Evolutionary conservation across 148 eudicot genomes (phyloP).

Genomic region (Rhododendron henanense): DNA sequence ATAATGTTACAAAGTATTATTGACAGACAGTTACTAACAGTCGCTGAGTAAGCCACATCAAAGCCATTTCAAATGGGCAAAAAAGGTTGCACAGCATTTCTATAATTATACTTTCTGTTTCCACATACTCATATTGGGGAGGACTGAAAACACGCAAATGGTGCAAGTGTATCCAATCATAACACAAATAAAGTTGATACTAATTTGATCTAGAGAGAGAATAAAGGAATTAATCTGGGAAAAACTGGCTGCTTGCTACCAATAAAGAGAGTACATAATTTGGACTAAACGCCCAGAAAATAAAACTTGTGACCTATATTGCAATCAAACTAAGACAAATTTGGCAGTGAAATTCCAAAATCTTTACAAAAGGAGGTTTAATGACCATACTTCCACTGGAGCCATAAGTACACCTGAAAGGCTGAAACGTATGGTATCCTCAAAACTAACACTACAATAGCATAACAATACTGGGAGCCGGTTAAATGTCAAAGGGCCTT

Average conservation of each 20-base stretch:
- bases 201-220: background rate
- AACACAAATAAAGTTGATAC: background rate
- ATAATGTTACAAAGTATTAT: background rate
- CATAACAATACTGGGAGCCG: background rate
- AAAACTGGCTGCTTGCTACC: background rate
- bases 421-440: background rate
- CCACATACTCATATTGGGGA: background rate
- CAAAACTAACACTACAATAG: background rate
- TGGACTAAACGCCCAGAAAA: background rate
- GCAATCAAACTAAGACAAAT: background rate
- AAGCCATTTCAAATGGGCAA: background rate
- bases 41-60: background rate
- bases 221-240: background rate
- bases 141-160: background rate
- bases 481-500: background rate
- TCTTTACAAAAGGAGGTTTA: background rate
- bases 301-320: background rate
- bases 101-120: background rate
- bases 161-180: background rate
- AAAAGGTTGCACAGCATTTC: background rate
- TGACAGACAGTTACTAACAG: background rate
- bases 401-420: background rate
- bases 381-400: background rate
- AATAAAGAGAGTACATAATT: background rate
- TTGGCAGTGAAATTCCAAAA: background rate